Evolutionary conservation across 2,329 filamentous ascomycete species (phyloP).

Genomic region (Paecilomyces dactylethromorphus): DNA sequence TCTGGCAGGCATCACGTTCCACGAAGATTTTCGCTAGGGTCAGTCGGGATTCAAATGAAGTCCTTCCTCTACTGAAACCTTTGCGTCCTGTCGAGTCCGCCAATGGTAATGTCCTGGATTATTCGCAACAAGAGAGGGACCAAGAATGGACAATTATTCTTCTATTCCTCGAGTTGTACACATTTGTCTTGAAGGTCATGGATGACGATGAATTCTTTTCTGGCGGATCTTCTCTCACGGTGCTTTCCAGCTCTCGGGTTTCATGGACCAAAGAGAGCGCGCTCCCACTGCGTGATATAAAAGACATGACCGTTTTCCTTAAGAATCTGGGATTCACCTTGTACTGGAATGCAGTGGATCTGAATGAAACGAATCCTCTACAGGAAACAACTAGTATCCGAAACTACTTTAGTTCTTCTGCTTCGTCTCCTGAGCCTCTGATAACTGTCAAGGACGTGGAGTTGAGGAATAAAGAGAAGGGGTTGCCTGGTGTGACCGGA

Average conservation of each 20-base stretch:
- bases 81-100: conserved; percentile 35
- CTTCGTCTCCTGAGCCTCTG: conserved; percentile 13
- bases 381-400: conserved; percentile 37
- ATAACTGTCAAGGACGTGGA: conserved; percentile 27
- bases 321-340: conserved; percentile 87
- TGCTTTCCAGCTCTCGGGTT: conserved; percentile 45
- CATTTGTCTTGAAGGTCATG: conserved; percentile 83
- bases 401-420: conserved; percentile 37
- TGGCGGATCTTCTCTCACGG: conserved; percentile 41
- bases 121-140: conserved; percentile 36
- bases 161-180: conserved; percentile 89
- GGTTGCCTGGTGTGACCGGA: conserved; percentile 58
- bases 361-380: conserved; percentile 39
- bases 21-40: conserved; percentile 55
- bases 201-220: conserved; percentile 95
- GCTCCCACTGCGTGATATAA: conserved; percentile 64
- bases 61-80: conserved; percentile 51
- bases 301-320: conserved; percentile 70
- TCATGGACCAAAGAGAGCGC: conserved; percentile 57
- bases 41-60: conserved; percentile 50
- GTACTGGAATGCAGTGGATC: conserved; percentile 73
- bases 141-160: conserved; percentile 85
- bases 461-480: conserved; percentile 35
- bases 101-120: conserved; percentile 12
- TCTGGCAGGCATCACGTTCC: conserved; percentile 64